These are phyloP conservation scores for Suhomyces sp. DNA, from an alignment of 805 yeast species.

Conservation along the genomic window DNA sequence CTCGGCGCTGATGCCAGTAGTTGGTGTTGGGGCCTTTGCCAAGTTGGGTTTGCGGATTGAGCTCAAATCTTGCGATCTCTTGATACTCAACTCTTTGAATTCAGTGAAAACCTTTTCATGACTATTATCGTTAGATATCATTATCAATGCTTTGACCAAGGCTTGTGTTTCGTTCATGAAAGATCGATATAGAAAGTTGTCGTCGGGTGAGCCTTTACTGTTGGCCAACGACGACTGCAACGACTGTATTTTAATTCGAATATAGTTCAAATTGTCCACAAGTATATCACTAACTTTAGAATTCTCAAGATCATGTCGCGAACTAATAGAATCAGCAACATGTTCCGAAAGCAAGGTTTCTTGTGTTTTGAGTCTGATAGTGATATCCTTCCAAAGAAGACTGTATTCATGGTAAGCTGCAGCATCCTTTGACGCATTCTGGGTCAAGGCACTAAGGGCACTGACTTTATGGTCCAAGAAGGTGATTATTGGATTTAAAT, in stretches of 20 bases:
- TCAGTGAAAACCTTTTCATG: neutral
- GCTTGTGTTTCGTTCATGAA: conserved; percentile 24
- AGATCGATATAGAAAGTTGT: conserved; percentile 11
- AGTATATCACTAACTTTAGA: conserved; percentile 4
- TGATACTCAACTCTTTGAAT: neutral
- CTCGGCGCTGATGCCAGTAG: neutral
- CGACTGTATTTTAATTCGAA: neutral
- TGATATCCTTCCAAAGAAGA: conserved; percentile 27
- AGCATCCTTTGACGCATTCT: conserved; percentile 24
- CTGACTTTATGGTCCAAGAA: conserved; percentile 27
- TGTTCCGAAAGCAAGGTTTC: conserved; percentile 23
- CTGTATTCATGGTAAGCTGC: conserved; percentile 27
- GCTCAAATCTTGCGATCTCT: neutral
- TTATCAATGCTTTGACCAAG: conserved; percentile 12
- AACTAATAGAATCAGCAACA: conserved; percentile 9
- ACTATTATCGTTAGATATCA: conserved; percentile 7
- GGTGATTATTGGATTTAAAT: conserved; percentile 31
- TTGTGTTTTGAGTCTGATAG: conserved; percentile 18
- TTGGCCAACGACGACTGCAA: neutral
- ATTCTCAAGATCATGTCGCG: neutral
- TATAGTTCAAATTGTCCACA: conserved; percentile 3
- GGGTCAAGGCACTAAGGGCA: conserved; percentile 25
- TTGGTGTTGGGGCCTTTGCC: neutral
- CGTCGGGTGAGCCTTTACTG: neutral
- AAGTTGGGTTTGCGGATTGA: conserved; percentile 1